Base-by-base conservation (phyloP, 1,284 basidiomycete species). In the Rhodotorula sp. region DNA sequence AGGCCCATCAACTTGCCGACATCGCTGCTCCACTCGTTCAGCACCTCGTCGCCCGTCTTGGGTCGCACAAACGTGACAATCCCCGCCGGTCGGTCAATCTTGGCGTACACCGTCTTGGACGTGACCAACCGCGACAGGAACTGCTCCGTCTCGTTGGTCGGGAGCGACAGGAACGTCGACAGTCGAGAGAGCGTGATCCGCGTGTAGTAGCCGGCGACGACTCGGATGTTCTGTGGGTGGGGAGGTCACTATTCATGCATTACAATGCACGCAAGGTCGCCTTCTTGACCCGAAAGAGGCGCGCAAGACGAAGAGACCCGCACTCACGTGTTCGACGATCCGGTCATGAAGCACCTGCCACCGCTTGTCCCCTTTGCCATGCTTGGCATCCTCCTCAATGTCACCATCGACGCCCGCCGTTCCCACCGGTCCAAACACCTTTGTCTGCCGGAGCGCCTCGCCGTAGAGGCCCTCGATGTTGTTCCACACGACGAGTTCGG, bases 401-500 rank as follows among this genome's bases (percentile, higher is more conserved):
- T 79, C 78, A 2, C 77, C 79, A 5, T 61, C 57, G 2, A 79
- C 69, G 15, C 78, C 78, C 23, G 47, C 48, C 6, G 70, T 70
- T 1, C 78, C 79, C 46, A 72, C 70, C 21, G 75, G 65, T 21
- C 79, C 79, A 80, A 99, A 99, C 5, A 97, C 90, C 7, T 88
- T 86, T 0, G 92, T 93, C 78, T 87, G 86, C 63, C 88, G 87
- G 64, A 99, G 83, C 77, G 90, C 90, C 12, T 89, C 87, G 43
- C 93, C 95, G 80, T 98, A 99, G 23, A 98, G 85, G 10, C 85
- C 84, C 80, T 94, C 90, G 65, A 99, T 95, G n/a, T 93, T 93
- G 0, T 96, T 93, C 97, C 97, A 99, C 73, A 96, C 86, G 92
- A 98, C 97, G 58, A 99, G 85, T 80, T 99, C 97, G 57, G 89